Conservation (phyloP, 768 basidiomycete genomes). For the Infundibulicybe gibba region DNA sequence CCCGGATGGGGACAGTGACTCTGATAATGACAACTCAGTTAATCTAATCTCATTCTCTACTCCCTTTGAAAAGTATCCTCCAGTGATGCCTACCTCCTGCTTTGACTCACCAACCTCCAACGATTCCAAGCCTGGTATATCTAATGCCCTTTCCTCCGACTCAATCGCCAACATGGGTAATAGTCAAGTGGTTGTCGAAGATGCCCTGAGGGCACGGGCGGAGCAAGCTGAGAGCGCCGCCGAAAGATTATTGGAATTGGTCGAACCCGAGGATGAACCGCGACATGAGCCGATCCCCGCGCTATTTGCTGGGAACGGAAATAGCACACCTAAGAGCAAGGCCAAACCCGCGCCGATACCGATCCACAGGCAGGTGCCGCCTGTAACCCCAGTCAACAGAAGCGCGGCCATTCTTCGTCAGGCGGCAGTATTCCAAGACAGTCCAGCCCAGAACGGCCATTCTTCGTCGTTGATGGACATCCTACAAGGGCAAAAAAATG, state of each 20-base stretch:
- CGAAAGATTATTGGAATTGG: slow-evolving; percentile 80
- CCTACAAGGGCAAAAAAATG: slow-evolving; percentile 61
- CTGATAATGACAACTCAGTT: slow-evolving; percentile 55
- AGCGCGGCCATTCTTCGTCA: slow-evolving; percentile 61
- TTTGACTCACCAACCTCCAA: slow-evolving; percentile 55
- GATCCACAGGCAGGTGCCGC: slow-evolving; percentile 30
- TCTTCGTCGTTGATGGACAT: slow-evolving; percentile 65
- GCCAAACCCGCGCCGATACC: slow-evolving; percentile 32
- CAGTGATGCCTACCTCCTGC: slow-evolving; percentile 27
- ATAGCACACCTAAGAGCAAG: slow-evolving; percentile 36
- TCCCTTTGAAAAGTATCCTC: slow-evolving; percentile 51
- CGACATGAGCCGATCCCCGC: slow-evolving; percentile 56
- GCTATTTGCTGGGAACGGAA: slow-evolving; percentile 39
- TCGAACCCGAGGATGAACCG: slow-evolving; percentile 66
- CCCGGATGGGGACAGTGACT: slow-evolving; percentile 70
- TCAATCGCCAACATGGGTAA: slow-evolving; percentile 33
- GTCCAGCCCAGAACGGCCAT: slow-evolving; percentile 56
- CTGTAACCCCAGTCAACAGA: slow-evolving; percentile 65
- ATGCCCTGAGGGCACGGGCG: slow-evolving; percentile 81
- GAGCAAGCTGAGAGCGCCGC: slow-evolving; percentile 95
- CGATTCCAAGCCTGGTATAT: slow-evolving; percentile 44
- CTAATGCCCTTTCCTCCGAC: slow-evolving; percentile 60
- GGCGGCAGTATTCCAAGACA: slow-evolving; percentile 79
- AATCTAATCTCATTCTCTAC: slow-evolving; percentile 74
- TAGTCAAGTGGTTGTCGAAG: slow-evolving; percentile 64